A percentile compares a stretch with the other conserved stretches of the same genome.
Conservation (phyloP, 306 rosid species). For the Crataegus laevigata region DNA sequence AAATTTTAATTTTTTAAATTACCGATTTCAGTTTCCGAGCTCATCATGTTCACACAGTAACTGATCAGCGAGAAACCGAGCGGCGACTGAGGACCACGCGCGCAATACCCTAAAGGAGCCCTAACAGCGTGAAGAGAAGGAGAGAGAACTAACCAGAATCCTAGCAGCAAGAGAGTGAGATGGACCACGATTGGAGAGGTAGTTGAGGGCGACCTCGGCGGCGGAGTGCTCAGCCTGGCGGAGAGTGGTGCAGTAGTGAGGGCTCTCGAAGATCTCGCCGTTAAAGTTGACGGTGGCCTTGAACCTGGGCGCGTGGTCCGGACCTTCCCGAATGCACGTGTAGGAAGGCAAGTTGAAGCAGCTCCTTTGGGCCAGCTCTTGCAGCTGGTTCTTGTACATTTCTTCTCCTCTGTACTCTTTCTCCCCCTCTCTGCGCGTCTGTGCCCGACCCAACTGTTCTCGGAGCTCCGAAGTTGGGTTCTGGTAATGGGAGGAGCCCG, state of each 20-base stretch:
- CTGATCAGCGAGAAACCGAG: slow-evolving; percentile 9
- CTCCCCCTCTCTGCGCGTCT: neutral
- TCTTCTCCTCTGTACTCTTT: slow-evolving; percentile 19
- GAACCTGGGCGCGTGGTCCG: slow-evolving; percentile 98
- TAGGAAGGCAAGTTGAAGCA: slow-evolving; percentile 97
- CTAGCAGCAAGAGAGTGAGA: slow-evolving; percentile 92
- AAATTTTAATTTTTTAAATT: neutral
- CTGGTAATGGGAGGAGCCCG: slow-evolving; percentile 2
- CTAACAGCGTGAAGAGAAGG: slow-evolving; percentile 7
- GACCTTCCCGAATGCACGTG: slow-evolving; percentile 92
- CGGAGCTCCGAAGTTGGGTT: neutral
- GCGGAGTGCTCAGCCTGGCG: slow-evolving; percentile 99
- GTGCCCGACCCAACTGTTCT: neutral
- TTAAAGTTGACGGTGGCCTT: slow-evolving; percentile 93
- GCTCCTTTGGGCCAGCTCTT: slow-evolving; percentile 98
- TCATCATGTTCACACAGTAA: neutral
- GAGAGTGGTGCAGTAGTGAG: slow-evolving; percentile 77
- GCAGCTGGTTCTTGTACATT: slow-evolving; percentile 99
- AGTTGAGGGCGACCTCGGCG: slow-evolving; percentile 93
- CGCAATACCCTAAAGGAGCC: slow-evolving; percentile 16
- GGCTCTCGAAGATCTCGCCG: slow-evolving; percentile 92
- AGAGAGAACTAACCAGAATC: slow-evolving; percentile 53
- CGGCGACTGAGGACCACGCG: neutral
- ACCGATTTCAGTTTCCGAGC: neutral
- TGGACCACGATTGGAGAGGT: slow-evolving; percentile 83